Conservation (phyloP, 345 rosid species). For the Heritiera littoralis region DNA sequence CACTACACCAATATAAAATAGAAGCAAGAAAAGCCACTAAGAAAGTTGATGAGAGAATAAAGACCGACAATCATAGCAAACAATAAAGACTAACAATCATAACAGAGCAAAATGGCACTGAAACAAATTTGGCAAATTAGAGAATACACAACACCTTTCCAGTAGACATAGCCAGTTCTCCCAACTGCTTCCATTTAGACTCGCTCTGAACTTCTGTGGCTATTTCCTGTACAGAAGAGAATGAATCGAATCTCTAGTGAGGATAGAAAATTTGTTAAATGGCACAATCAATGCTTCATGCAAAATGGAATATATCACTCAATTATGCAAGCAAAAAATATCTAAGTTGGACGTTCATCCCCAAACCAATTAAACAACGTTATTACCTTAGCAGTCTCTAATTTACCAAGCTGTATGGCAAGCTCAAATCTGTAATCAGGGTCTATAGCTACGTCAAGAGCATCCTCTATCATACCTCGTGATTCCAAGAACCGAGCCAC, state of each 20-base stretch:
- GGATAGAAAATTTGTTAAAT: background rate
- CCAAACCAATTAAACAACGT: constrained; percentile 1
- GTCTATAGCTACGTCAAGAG: constrained; percentile 94
- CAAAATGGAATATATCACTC: background rate
- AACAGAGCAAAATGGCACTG: background rate
- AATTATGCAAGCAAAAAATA: constrained; percentile 14
- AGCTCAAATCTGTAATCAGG: constrained; percentile 96
- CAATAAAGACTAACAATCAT: no score
- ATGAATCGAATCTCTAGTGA: background rate
- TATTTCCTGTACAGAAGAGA: constrained; percentile 59
- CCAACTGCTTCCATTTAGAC: constrained; percentile 98
- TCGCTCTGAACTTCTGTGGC: constrained; percentile 82
- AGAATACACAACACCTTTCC: constrained; percentile 65
- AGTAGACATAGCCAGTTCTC: constrained; percentile 92
- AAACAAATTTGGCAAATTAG: constrained; percentile 12
- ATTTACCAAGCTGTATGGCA: constrained; percentile 92
- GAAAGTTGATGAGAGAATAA: background rate
- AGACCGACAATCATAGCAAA: background rate
- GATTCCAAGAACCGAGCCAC: constrained; percentile 99
- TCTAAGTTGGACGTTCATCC: background rate
- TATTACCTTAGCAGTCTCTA: constrained; percentile 87
- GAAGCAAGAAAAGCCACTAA: background rate
- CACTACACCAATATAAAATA: background rate
- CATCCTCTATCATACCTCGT: constrained; percentile 93
- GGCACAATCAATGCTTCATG: constrained; percentile 5